Evolutionary conservation across 2,329 filamentous ascomycete genomes (phyloP), one percentile per base, ranked within the genome.

Genomic region (Talaromyces islandicus): DNA sequence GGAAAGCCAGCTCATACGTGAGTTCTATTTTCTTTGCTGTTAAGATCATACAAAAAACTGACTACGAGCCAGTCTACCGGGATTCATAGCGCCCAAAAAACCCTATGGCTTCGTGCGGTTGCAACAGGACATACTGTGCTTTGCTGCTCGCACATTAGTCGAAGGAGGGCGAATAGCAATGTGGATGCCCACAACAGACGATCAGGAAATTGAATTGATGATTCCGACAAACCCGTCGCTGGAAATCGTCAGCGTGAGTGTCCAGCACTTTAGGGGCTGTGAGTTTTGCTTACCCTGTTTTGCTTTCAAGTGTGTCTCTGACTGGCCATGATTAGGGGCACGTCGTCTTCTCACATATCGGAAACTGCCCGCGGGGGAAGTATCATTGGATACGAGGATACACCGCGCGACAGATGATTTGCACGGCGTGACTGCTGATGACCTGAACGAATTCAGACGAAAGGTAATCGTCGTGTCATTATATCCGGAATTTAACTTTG

Each of bases 181-280:
- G 80, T 99, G 94, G 94, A 96, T 97, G 90, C 94, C 94, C 0
- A 96, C 92, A 0, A 88, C 91, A 29, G 92, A 91, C 69, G 87
- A 90, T 62, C 84, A 91, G 66, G 83, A 91, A 54, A 84, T 88
- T 60, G 89, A 93, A 70, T 85, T 96, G 24, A 80, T 85, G 0
- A 83, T 93, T 14, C 93, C 93, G 0, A 82, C 81, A 21, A 91
- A 97, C 71, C 88, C 89, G 0, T 85, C 84, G 60, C 77, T 99
- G 14, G 83, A 89, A 67, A 77, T 93, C 25, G 82, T 92, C 21
- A 86, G 83, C 50, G 84, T 92, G 30, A 96, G 92, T 70, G 85
- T 90, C 7, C 94, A 99, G 72, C 81, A 84, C 0, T 99, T 99
- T 72, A 93, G 91, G 70, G 94, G 90, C 75, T 99, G 91, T 91